Conservation (phyloP, 805 yeast species). For the Hanseniaspora opuntiae region DNA sequence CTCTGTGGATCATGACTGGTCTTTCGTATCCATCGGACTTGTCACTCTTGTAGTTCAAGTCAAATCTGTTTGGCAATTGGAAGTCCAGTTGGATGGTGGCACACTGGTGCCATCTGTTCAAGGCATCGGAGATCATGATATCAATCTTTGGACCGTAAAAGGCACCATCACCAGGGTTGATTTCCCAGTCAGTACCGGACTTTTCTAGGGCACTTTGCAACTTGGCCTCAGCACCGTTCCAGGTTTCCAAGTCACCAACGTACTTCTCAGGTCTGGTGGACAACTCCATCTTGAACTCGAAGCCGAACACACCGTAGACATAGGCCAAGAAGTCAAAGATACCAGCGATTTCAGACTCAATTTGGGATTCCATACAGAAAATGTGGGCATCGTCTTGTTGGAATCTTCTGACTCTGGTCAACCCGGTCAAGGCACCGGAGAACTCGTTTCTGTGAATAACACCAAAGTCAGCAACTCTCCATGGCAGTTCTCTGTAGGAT, state of each 20-base stretch:
- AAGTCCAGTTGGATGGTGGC: constrained; percentile 97
- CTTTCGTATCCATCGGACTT: constrained; percentile 48
- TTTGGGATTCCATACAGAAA: constrained; percentile 87
- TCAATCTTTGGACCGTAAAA: constrained; percentile 94
- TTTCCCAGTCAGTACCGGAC: constrained; percentile 85
- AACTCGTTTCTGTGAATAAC: constrained; percentile 94
- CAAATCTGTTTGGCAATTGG: constrained; percentile 93
- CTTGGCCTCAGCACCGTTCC: constrained; percentile 83
- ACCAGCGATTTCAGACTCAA: constrained; percentile 68
- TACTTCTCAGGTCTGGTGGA: constrained; percentile 95
- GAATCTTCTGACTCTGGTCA: constrained; percentile 96
- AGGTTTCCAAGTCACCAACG: constrained; percentile 85
- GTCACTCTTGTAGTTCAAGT: constrained; percentile 69
- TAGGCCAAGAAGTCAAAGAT: constrained; percentile 75
- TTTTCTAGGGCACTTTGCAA: constrained; percentile 68
- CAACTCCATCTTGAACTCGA: constrained; percentile 90
- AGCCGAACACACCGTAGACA: constrained; percentile 84
- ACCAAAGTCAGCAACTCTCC: constrained; percentile 98
- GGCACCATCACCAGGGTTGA: constrained; percentile 96
- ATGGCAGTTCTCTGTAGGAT: constrained; percentile 91
- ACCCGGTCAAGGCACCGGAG: constrained; percentile 85
- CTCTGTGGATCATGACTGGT: constrained; percentile 99
- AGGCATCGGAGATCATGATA: constrained; percentile 86
- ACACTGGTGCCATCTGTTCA: constrained; percentile 95
- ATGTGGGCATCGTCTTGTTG: constrained; percentile 99